Evolutionary conservation across 2,329 filamentous ascomycete genomes (phyloP), one percentile per base, ranked within the genome.

Genomic region (Phialophora verrucosa): DNA sequence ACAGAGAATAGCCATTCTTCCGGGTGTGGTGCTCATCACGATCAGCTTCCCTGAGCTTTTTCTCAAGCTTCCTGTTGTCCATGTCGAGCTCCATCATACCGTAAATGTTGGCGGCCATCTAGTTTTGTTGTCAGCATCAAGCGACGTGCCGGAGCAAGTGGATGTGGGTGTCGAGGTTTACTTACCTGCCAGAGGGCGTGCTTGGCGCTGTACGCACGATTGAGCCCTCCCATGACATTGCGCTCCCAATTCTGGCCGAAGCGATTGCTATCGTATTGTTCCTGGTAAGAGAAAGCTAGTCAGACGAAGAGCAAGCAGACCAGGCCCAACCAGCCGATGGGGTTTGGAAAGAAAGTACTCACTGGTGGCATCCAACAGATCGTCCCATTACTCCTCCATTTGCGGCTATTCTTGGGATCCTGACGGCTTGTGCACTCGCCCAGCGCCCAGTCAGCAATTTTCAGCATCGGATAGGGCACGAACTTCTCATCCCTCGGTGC

Each of bases 301-400:
- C 14, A 55, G 29, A 17, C 25, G 11, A 11, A 10, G n/a, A 12
- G 8, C 14, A 27, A 27, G 11, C 11, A 31, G 42, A 20, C 17
- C 44, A 29, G 20, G 42, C 27, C 6, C 20, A 31, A 1, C 51
- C 3, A 10, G 6, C 31, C 7, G 27, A 4, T 2, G 14, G 10
- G 54, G 20, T 25, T 1, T 20, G 25, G 32, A 42, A 31, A 20
- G 29, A 10, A 60, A 29, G 23, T 47, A 59, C 64, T 62, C 49
- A 67, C 64, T 27, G 65, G 68, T 23, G 68, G 68, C 56, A 63
- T 60, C 68, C 68, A 69, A 29, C 25, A 25, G 47, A 65, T 63
- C 7, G 68, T 67, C 11, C 68, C 68, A 53, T 65, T 35, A 4
- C 53, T 42, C 20, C 60, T 69, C 47, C 44, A 69, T 47, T 42